Conservation (phyloP, 2,329 filamentous ascomycete genomes). For the Didymella sp. region DNA sequence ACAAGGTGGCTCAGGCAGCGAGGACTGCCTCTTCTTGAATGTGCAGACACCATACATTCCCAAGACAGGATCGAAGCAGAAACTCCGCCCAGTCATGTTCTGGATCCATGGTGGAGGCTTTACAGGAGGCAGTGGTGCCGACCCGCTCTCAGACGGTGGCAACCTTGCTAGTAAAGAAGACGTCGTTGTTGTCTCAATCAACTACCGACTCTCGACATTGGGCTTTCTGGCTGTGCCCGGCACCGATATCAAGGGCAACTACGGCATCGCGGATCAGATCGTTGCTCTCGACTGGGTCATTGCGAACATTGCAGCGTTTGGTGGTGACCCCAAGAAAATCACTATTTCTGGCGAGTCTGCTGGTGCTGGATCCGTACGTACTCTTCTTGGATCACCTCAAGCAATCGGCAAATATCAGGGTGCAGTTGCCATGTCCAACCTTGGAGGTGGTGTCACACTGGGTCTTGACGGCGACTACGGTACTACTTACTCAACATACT, state of each 20-base stretch:
- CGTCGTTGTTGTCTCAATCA: conserved; percentile 60
- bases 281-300: conserved; percentile 55
- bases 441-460: conserved; percentile 63
- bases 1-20: conserved; percentile 49
- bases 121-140: conserved; percentile 59
- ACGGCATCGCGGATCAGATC: conserved; percentile 33
- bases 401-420: conserved; percentile 58
- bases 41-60: conserved; percentile 44
- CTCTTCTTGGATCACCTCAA: conserved; percentile 60
- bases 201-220: conserved; percentile 30
- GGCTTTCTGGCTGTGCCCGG: conserved; percentile 21
- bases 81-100: conserved; percentile 49
- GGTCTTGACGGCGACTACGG: conserved; percentile 64
- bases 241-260: conserved; percentile 44
- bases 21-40: conserved; percentile 35
- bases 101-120: conserved; percentile 71
- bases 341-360: conserved; percentile 35
- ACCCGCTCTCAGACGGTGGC: conserved; percentile 57
- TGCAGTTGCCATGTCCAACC: conserved; percentile 59
- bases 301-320: conserved; percentile 45
- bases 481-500: conserved; percentile 65
- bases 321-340: conserved; percentile 35
- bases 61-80: conserved; percentile 48
- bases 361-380: conserved; percentile 50
- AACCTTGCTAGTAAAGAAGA: conserved; percentile 64